Percentiles rank a stretch among this genome's conserved stretches.
Conservation (phyloP, 495 filamentous ascomycete genomes). For the Talaromyces thailandensis region DNA sequence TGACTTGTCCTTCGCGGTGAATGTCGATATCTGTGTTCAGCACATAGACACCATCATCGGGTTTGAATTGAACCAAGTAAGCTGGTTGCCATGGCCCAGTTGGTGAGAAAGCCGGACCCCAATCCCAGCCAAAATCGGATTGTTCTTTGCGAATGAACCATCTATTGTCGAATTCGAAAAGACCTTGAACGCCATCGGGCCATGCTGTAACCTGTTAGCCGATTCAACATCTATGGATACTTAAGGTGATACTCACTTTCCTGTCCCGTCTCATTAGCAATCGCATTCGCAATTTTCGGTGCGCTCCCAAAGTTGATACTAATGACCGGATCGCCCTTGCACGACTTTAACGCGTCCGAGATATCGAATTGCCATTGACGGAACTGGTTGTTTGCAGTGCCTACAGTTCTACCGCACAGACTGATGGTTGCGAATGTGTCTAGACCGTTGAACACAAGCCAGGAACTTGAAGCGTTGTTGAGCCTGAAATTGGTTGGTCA, state of each 20-base stretch:
- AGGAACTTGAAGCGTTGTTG: conserved; percentile 26
- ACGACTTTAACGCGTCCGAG: conserved; percentile 38
- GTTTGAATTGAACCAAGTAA: conserved; percentile 45
- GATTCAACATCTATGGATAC: not conserved
- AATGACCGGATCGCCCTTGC: conserved; percentile 29
- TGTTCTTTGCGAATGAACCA: conserved; percentile 62
- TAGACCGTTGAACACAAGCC: conserved; percentile 55
- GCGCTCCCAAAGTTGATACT: conserved; percentile 51
- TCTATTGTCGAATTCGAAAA: conserved; percentile 42
- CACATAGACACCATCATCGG: conserved; percentile 35
- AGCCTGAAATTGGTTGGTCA: conserved; percentile 13
- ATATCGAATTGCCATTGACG: conserved; percentile 64
- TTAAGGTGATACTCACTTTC: conserved; percentile 24
- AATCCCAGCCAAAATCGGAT: conserved; percentile 65
- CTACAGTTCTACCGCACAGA: conserved; percentile 53
- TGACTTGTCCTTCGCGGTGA: conserved; percentile 51
- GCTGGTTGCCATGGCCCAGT: conserved; percentile 60
- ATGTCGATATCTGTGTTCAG: conserved; percentile 54
- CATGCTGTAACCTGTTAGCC: conserved; percentile 20
- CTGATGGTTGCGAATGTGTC: conserved; percentile 57
- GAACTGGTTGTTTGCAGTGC: conserved; percentile 61
- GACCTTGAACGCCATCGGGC: conserved; percentile 34
- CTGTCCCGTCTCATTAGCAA: conserved; percentile 46
- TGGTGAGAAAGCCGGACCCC: conserved; percentile 59
- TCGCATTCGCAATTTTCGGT: conserved; percentile 40